phyloP scores from a whole-genome alignment of 2,329 filamentous ascomycete species.

The Neurospora sp. region DNA sequence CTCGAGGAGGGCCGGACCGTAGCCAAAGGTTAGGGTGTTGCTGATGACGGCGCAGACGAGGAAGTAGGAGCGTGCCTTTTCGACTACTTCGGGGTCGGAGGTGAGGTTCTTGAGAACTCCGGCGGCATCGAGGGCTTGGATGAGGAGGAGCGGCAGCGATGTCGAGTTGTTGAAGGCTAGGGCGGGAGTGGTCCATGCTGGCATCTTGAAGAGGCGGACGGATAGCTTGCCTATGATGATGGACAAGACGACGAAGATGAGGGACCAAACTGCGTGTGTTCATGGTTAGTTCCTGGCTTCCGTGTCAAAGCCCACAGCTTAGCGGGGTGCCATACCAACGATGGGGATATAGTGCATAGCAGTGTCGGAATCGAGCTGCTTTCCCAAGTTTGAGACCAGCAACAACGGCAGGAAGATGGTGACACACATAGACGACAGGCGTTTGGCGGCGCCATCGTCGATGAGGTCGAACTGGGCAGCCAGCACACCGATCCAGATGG shows the following conservation, averaged over 20 bases:
- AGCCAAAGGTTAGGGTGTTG: conserved; percentile 54
- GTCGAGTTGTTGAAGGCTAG: conserved; percentile 42
- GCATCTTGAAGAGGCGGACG: conserved; percentile 29
- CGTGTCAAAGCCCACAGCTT: too few relatives aligned
- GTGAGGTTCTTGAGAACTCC: conserved; percentile 44
- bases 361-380: conserved; percentile 28
- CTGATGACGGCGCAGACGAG: conserved; percentile 55
- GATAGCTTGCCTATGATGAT: conserved; percentile 30
- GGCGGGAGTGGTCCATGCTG: conserved; percentile 34
- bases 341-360: conserved; percentile 29
- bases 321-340: conserved; percentile 7
- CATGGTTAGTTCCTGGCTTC: too few relatives aligned
- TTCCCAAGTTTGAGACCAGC: conserved; percentile 35
- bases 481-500: conserved; percentile 33
- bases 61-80: conserved; percentile 56
- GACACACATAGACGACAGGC: conserved; percentile 37
- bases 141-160: conserved; percentile 34
- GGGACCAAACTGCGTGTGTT: conserved; percentile 25
- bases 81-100: conserved; percentile 31
- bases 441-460: conserved; percentile 25
- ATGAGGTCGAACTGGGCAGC: conserved; percentile 31
- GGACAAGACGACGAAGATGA: conserved; percentile 29
- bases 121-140: conserved; percentile 35
- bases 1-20: conserved; percentile 51
- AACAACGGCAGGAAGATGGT: conserved; percentile 37